phyloP scores from a whole-genome alignment of 148 eudicot genomes.

The Cornus florida region DNA sequence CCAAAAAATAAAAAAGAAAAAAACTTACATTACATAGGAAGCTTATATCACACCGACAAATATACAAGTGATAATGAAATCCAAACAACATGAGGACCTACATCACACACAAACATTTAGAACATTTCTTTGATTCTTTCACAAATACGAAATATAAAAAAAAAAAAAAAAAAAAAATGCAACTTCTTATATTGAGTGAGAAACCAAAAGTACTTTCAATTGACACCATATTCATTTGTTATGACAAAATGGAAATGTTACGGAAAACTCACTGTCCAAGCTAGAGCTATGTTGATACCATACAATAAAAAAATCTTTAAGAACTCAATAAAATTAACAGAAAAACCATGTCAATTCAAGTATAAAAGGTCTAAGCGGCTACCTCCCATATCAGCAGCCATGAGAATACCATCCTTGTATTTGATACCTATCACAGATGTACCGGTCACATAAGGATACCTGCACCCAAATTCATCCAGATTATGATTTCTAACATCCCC shows the following conservation, averaged over 20 bases:
- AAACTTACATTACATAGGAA: too few species aligned
- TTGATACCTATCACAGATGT: conserved; percentile 91
- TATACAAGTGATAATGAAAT: too few species aligned
- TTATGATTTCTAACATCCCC: neutral
- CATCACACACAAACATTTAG: too few species aligned
- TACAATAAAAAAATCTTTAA: neutral
- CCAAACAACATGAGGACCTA: too few species aligned
- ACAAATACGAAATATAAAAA: too few species aligned
- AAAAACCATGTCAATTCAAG: neutral
- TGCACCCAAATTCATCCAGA: conserved; percentile 21
- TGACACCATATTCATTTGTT: too few species aligned
- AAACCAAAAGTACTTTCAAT: too few species aligned
- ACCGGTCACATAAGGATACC: conserved; percentile 88
- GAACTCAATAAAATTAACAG: neutral
- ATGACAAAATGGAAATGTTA: neutral
- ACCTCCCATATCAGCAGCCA: conserved; percentile 99
- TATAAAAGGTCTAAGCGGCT: neutral
- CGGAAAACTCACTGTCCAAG: neutral
- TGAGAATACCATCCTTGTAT: conserved; percentile 95
- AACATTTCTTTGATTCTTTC: too few species aligned
- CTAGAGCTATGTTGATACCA: neutral
- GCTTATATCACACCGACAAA: too few species aligned
- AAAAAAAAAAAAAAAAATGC: too few species aligned
- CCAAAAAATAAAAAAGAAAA: too few species aligned
- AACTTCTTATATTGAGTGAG: too few species aligned